Base-by-base conservation (phyloP, 2,329 filamentous ascomycete species). In the Cladophialophora yegresii region DNA sequence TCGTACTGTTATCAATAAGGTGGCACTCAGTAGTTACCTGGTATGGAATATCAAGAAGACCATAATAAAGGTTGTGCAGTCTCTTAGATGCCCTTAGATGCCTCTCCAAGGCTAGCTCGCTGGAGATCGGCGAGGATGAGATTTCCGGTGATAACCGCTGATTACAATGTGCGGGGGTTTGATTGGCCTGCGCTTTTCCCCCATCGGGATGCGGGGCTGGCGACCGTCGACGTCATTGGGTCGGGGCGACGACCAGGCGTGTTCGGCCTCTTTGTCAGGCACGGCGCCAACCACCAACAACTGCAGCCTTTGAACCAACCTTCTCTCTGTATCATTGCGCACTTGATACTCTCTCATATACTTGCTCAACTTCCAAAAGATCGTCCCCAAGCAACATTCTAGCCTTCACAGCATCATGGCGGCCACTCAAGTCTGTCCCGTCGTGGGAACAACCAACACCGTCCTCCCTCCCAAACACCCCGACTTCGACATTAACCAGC, bases 401-500 rank as follows among this genome's bases (percentile, higher is more conserved):
- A 51, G 13, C 8, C 30, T 50, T 28, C 26, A 16, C 26, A 32
- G 45, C 50, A 47, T 28, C 58, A 62, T 60, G 54, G 57, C 56
- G 22, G 58, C 66, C 49, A 61, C 66, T 53, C 63, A 70, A 68
- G 70, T 70, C 30, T 71, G 70, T 51, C 70, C 70, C 20, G 56
- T 71, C 20, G 70, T 71, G 40, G 70, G 70, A 13, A 71, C 70
- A 5, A 71, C 70, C 51, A 71, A 71, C 58, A 69, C 68, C 4
- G 63, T 71, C 61, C 65, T 71, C 20, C 70, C 70, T 49, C 70
- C 70, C 16, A 54, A 63, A 54, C 70, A 71, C 55, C 70, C 70
- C 32, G 50, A 62, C 3, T 66, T 71, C 58, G 69, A 71, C 54
- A 49, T 61, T 12, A 57, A 67, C 53, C 62, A 69, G 61, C 64